These are phyloP conservation scores for Plasmodium coatneyi DNA, from an alignment of 169 alveolate species.

Conservation along the genomic window DNA sequence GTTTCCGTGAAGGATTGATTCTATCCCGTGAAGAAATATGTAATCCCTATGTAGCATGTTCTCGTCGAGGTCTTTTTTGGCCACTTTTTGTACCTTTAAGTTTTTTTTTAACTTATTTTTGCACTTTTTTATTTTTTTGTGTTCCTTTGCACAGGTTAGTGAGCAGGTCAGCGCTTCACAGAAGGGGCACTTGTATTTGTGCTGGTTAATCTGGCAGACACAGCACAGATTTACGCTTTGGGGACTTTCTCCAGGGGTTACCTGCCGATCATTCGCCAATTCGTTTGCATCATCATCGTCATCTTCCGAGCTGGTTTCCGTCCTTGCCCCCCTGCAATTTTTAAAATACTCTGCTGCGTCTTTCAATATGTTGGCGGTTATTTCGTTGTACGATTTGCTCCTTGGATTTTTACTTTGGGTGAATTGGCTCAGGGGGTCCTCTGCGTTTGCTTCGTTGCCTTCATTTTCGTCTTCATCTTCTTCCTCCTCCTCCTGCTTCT, in stretches of 20 bases:
- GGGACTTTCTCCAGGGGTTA: neutral
- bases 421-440: neutral
- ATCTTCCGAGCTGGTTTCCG: neutral
- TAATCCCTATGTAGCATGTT: constrained; percentile 24
- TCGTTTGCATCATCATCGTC: neutral
- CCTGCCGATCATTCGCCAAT: too few species aligned
- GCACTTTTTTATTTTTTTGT: constrained; percentile 33
- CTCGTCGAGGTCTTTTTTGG: constrained; percentile 15
- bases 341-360: constrained; percentile 24
- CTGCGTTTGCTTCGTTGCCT: neutral
- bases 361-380: neutral
- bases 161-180: constrained; percentile 31
- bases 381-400: neutral
- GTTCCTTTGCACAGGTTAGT: constrained; percentile 32
- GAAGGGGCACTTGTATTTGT: constrained; percentile 49
- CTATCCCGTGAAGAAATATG: constrained; percentile 14
- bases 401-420: neutral
- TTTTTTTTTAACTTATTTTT: constrained; percentile 48
- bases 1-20: constrained; percentile 24
- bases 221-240: neutral
- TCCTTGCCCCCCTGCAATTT: neutral
- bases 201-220: constrained; percentile 21
- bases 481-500: neutral
- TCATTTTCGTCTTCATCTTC: neutral
- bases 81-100: constrained; percentile 25